These are phyloP conservation scores for Phytophthora rubi DNA, from an alignment of 352 stramenopile species.

Conservation along the genomic window DNA sequence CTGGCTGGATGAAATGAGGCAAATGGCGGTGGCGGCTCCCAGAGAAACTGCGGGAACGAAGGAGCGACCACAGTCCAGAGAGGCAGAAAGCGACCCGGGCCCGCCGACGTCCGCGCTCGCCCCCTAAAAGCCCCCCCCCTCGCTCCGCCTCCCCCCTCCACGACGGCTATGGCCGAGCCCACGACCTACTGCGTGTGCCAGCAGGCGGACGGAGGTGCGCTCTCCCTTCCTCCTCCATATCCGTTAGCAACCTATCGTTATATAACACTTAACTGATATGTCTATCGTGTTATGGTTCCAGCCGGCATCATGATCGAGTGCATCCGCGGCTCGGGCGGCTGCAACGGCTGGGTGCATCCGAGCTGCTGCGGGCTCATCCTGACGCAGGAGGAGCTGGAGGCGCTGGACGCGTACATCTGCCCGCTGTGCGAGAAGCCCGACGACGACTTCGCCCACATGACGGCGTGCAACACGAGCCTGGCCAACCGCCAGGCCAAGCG, in stretches of 20 bases:
- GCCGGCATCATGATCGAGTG: slow-evolving; percentile 94
- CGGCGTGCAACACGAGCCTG: slow-evolving; percentile 75
- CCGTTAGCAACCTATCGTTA: background rate
- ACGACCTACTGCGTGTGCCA: slow-evolving; percentile 88
- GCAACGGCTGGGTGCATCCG: slow-evolving; percentile 92
- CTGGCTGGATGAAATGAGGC: background rate
- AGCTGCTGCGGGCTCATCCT: slow-evolving; percentile 87
- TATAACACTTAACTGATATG: background rate
- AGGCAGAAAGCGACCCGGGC: background rate
- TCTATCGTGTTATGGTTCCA: background rate
- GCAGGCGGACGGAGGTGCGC: slow-evolving; percentile 71
- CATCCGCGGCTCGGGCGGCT: slow-evolving; percentile 88
- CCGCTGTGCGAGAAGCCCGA: slow-evolving; percentile 75
- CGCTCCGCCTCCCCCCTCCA: background rate
- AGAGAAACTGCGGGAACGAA: background rate
- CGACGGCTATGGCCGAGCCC: slow-evolving; percentile 38
- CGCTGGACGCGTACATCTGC: slow-evolving; percentile 86
- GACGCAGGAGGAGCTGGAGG: slow-evolving; percentile 86
- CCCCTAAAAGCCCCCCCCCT: background rate
- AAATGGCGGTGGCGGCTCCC: background rate
- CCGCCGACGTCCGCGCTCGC: background rate
- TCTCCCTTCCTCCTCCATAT: background rate
- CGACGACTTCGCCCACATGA: slow-evolving; percentile 73
- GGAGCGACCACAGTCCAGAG: background rate
- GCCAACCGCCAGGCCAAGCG: slow-evolving; percentile 72